Evolutionary conservation across 2,329 filamentous ascomycete genomes (phyloP).

Genomic region (Aspergillus pseudonomiae): DNA sequence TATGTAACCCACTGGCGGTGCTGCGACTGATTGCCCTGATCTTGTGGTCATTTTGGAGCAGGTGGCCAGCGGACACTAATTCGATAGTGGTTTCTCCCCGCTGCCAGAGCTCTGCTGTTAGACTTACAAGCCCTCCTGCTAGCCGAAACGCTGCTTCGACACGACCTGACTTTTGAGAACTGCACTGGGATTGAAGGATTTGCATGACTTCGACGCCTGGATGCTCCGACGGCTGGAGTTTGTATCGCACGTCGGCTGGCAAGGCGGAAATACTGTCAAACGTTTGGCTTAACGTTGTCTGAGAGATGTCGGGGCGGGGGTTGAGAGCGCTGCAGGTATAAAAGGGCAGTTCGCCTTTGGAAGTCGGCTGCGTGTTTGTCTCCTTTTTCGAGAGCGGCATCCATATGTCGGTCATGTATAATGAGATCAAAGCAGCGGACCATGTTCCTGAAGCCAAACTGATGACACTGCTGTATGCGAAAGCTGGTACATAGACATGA

Average conservation of each 20-base stretch:
- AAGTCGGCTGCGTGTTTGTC: neutral
- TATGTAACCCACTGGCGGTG: conserved; percentile 27
- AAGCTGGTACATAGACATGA: conserved; percentile 39
- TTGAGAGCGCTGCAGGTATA: conserved; percentile 50
- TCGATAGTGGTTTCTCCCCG: conserved; percentile 35
- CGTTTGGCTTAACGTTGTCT: conserved; percentile 52
- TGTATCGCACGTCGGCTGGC: conserved; percentile 48
- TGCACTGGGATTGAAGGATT: conserved; percentile 40
- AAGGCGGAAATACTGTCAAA: conserved; percentile 46
- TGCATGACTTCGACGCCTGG: conserved; percentile 50
- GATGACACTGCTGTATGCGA: conserved; percentile 51
- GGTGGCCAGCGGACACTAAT: conserved; percentile 35
- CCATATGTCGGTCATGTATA: conserved; percentile 53
- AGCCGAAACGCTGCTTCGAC: conserved; percentile 51
- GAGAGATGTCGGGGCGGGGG: conserved; percentile 51
- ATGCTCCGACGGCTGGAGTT: conserved; percentile 43
- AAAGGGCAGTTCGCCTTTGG: conserved; percentile 26
- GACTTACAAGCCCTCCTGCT: conserved; percentile 37
- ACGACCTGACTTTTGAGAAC: conserved; percentile 32
- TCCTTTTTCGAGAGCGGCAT: conserved; percentile 41
- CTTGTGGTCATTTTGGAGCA: conserved; percentile 30
- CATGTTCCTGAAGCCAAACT: conserved; percentile 55
- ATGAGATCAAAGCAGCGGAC: conserved; percentile 55
- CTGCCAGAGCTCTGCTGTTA: conserved; percentile 38
- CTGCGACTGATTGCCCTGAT: conserved; percentile 39